Evolutionary conservation across 2,329 filamentous ascomycete species (phyloP), one percentile per base, ranked within the genome.

Genomic region (Colletotrichum agaves): DNA sequence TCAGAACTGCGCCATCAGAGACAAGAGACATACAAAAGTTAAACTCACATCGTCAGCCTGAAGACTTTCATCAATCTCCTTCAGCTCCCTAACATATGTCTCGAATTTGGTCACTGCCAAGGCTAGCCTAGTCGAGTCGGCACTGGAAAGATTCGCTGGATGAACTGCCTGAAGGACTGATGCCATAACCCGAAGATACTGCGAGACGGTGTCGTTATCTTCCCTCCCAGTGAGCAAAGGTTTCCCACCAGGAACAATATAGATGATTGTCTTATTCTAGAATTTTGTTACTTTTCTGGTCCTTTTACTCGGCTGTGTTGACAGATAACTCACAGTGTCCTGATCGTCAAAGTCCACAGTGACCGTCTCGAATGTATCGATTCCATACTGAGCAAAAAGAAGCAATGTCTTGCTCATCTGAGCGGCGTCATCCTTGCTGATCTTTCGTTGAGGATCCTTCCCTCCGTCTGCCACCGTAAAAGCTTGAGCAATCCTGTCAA

Each of bases 231-330:
- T 61, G 10, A 69, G 47, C 7, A 66, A 10, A 5, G 55, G 49
- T 3, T 8, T 33, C 11, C 55, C 65, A 4, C 56, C 55, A 11
- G 63, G 62, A 5, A 61, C 6, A 15, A 69, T 37, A 10, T 35
- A 39, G n/a, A 66, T 31, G 31, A 69, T 35, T 5, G 75, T 90
- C 86, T 68, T 87, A 79, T 35, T 88, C 85, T 75, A 87, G 12
- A 35, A 39, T 7, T 8, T 15, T 10, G 88, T 88, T 57, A 91
- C 82, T 71, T 86, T 27, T 27, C 27, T 27, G 27, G 27, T 7
- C 8, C 13, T 19, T 1, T 13, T 2, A 15, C 17, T 15, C 53
- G 23, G 19, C 35, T 1, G 12, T 11, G 12, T 13, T 60, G 15
- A 39, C 37, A 81, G 75, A 11, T 73, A 71, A 6, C 65, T 55